phyloP scores from a whole-genome alignment of 306 rosid species.

The Mucuna pruriens region DNA sequence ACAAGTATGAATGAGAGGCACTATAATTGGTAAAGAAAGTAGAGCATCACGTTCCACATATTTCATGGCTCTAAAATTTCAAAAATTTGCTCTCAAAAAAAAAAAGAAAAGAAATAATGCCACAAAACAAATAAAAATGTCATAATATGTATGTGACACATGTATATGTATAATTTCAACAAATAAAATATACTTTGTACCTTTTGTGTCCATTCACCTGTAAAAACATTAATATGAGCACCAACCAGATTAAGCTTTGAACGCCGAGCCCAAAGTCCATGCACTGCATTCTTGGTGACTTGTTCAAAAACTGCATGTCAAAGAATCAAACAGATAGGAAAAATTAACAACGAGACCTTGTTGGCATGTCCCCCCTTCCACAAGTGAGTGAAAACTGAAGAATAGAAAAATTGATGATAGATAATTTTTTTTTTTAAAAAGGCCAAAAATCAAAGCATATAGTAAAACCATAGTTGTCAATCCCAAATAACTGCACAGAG shows the following conservation, averaged over 20 bases:
- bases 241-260: conserved; percentile 95
- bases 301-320: conserved; percentile 87
- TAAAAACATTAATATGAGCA: conserved; percentile 97
- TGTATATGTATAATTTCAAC: conserved; percentile 16
- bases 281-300: conserved; percentile 97
- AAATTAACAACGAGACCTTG: background rate
- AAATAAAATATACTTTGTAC: conserved; percentile 55
- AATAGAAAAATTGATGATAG: background rate
- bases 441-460: background rate
- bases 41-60: conserved; percentile 10
- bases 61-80: background rate
- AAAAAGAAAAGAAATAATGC: background rate
- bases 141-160: background rate
- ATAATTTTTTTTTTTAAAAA: background rate
- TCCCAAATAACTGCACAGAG: background rate
- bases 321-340: conserved; percentile 17
- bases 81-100: background rate
- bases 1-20: conserved; percentile 21
- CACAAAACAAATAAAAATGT: background rate
- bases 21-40: conserved; percentile 31
- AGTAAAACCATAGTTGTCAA: background rate
- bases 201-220: conserved; percentile 99
- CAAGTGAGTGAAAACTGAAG: conserved; percentile 27
- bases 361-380: background rate
- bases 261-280: conserved; percentile 95